A percentile compares a stretch with the other conserved stretches of the same genome.
These are phyloP conservation scores for Pichia paraexigua DNA, from an alignment of 805 yeast genomes.

Conservation along the genomic window DNA sequence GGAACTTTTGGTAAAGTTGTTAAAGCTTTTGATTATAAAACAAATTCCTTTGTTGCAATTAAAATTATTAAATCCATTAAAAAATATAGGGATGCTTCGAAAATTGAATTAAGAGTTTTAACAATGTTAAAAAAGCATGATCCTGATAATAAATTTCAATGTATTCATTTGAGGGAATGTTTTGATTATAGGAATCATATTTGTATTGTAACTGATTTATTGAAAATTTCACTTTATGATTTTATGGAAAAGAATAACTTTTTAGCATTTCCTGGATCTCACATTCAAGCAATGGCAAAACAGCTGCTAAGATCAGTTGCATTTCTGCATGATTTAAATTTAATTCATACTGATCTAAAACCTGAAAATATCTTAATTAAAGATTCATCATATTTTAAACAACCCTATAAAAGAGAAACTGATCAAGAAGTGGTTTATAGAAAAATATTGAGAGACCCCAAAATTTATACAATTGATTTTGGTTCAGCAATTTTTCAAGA, in stretches of 20 bases:
- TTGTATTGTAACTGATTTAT: conserved; percentile 83
- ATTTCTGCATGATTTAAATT: conserved; percentile 78
- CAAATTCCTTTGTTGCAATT: conserved; percentile 67
- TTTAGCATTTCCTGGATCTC: conserved; percentile 89
- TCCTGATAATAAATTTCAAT: conserved; percentile 56
- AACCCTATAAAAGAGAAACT: conserved; percentile 24
- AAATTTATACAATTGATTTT: conserved; percentile 86
- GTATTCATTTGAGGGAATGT: conserved; percentile 81
- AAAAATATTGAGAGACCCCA: conserved; percentile 63
- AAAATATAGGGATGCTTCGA: conserved; percentile 92
- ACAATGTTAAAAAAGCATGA: conserved; percentile 68
- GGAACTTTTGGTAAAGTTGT: conserved; percentile 92
- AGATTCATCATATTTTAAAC: conserved; percentile 39
- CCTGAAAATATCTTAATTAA: conserved; percentile 86
- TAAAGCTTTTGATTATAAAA: conserved; percentile 63
- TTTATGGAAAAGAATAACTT: conserved; percentile 78
- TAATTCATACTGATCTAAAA: conserved; percentile 92
- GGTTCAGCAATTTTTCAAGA: conserved; percentile 95
- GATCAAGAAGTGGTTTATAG: conserved; percentile 11
- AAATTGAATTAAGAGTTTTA: conserved; percentile 80
- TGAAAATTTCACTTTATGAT: conserved; percentile 82
- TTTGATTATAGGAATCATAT: conserved; percentile 92
- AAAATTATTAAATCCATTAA: conserved; percentile 89
- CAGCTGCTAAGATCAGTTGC: conserved; percentile 82
- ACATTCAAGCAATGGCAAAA: conserved; percentile 79